These are phyloP conservation scores for Daedalea quercina DNA, from an alignment of 768 basidiomycete species.

Conservation along the genomic window DNA sequence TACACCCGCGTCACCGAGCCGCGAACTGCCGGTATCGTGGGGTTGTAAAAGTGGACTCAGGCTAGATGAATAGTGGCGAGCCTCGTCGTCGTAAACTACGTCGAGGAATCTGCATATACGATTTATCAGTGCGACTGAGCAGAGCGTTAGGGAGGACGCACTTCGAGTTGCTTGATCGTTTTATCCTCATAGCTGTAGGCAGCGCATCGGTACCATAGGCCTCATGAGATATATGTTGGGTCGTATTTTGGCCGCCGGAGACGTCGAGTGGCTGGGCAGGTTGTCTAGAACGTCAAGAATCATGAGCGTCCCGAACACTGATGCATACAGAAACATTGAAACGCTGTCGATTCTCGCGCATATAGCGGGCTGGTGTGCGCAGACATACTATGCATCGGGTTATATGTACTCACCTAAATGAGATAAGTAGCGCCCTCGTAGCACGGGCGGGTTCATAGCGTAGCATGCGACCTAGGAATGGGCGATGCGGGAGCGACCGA, in stretches of 20 bases:
- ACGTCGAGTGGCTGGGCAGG: too few species aligned
- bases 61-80: constrained; percentile 18
- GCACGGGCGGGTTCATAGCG: constrained; percentile 78
- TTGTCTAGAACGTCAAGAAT: background rate
- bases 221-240: background rate
- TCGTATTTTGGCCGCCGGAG: too few species aligned
- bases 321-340: background rate
- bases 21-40: constrained; percentile 4
- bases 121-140: constrained; percentile 18
- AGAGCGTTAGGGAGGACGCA: background rate
- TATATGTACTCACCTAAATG: constrained; percentile 63
- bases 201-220: background rate
- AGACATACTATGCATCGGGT: too few species aligned
- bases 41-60: background rate
- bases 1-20: constrained; percentile 27
- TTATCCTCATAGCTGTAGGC: constrained; percentile 53
- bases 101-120: constrained; percentile 7
- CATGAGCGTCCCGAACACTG: constrained; percentile 1
- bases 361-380: too few species aligned
- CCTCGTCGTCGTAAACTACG: constrained; percentile 46
- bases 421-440: constrained; percentile 66
- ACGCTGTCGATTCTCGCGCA: too few species aligned
- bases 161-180: constrained; percentile 48
- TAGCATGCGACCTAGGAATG: constrained; percentile 64
- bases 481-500: constrained; percentile 46